Evolutionary conservation across 2,329 filamentous ascomycete species (phyloP).

Genomic region (Epichloe bromicola): DNA sequence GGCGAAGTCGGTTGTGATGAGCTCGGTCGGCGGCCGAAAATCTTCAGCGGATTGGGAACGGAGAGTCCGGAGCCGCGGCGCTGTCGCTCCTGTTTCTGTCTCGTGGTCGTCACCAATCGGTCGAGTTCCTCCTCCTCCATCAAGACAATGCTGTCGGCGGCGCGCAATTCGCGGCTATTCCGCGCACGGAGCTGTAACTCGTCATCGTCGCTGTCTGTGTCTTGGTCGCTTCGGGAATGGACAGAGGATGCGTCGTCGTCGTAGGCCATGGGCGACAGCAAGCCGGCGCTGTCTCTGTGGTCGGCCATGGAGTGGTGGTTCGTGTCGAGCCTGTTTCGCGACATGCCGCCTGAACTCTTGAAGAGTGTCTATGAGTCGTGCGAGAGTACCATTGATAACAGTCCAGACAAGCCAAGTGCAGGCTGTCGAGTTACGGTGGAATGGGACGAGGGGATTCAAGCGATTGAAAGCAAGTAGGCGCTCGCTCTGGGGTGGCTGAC

Average conservation of each 20-base stretch:
- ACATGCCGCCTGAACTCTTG: conserved; percentile 8
- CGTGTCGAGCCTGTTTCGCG: conserved; percentile 11
- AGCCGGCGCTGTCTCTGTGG: conserved; percentile 25
- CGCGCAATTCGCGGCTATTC: conserved; percentile 55
- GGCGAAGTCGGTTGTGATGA: conserved; percentile 22
- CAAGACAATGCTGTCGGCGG: conserved; percentile 57
- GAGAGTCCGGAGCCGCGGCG: conserved; percentile 35
- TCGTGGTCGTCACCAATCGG: conserved; percentile 40
- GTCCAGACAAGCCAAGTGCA: not conserved
- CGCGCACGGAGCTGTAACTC: conserved; percentile 51
- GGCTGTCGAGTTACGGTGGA: not conserved
- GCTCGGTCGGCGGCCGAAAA: conserved; percentile 26
- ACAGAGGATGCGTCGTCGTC: conserved; percentile 58
- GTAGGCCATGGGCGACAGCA: conserved; percentile 51
- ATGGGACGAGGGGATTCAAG: too few relatives aligned
- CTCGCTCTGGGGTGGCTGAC: too few relatives aligned
- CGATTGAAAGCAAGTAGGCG: too few relatives aligned
- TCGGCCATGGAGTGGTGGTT: conserved; percentile 9
- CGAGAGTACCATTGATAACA: not conserved
- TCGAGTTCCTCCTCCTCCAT: conserved; percentile 65
- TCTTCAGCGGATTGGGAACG: conserved; percentile 36
- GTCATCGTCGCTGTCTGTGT: conserved; percentile 66
- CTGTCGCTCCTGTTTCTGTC: conserved; percentile 36
- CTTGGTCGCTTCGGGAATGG: conserved; percentile 55
- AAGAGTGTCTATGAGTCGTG: not conserved